Base-by-base conservation (phyloP, 768 basidiomycete species). In the Tricholoma furcatifolium region DNA sequence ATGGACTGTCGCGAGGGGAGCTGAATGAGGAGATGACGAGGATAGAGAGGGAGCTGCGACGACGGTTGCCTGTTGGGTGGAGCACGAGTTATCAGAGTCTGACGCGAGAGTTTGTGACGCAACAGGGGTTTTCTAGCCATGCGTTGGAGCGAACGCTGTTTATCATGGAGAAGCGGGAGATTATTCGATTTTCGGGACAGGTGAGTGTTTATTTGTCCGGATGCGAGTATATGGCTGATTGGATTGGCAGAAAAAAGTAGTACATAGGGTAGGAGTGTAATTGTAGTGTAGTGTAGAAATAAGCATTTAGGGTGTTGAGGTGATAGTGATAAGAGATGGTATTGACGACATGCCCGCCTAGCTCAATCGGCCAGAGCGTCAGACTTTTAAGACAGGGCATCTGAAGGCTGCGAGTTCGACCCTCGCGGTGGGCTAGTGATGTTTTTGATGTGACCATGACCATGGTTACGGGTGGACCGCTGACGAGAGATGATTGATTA, bases 41-140 rank as follows among this genome's bases (percentile, higher is more conserved):
- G 58, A 97, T 99, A 60, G 94, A 96, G 66, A 85, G 87, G 62
- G 94, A 96, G 66, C 73, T 96, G 36, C 74, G 85, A 48, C 74
- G 91, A 58, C 75, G 93, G 43, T 72, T 97, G 57, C 94, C 93
- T 2, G 87, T 97, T 43, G 95, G 96, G 2, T 98, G 95, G 93
- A 93, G 87, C 57, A 98, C 95, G 54, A 95, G 93, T 62, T 98
- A 98, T 65, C 91, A 95, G 68, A 91, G 88, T 61, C 77, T 99
- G 42, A 82, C 94, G 32, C 82, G 87, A 56, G 96, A 98, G 71
- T 98, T 98, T 65, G 94, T 97, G 6, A 87, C 83, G 9, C 87
- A 92, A 60, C 93, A 98, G 67, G 91, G 93, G 4, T 97, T 88
- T 65, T 88, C 89, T 34, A 85, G 80, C 56, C 93, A 94, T 69